These are phyloP conservation scores for Fusarium miscanthi DNA, from an alignment of 2,329 filamentous ascomycete species.

Conservation along the genomic window DNA sequence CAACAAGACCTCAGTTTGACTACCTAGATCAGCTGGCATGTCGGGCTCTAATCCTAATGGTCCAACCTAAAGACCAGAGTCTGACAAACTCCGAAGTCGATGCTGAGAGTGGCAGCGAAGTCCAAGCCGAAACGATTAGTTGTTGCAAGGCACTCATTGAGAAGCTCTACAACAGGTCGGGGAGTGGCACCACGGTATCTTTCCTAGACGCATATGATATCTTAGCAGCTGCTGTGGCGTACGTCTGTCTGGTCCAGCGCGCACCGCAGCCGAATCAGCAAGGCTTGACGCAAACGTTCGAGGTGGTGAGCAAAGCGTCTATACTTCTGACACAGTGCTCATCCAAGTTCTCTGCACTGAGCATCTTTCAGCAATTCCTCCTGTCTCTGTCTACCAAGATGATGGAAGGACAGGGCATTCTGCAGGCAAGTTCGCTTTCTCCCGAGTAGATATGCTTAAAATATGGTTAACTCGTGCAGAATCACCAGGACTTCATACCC, in stretches of 20 bases:
- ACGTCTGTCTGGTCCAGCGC: background rate
- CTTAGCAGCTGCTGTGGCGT: slow-evolving; percentile 10
- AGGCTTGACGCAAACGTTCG: slow-evolving; percentile 12
- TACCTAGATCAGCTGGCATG: slow-evolving; percentile 17
- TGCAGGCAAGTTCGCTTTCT: background rate
- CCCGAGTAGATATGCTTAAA: background rate
- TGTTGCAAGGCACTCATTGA: slow-evolving; percentile 20
- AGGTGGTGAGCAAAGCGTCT: slow-evolving; percentile 25
- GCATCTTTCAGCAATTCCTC: slow-evolving; percentile 17
- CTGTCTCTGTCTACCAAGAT: slow-evolving; percentile 2
- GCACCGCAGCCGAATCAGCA: background rate
- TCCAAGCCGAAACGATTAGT: background rate
- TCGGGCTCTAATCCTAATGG: slow-evolving; percentile 2
- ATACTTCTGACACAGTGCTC: slow-evolving; percentile 18
- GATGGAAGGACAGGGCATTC: background rate
- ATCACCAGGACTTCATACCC: background rate
- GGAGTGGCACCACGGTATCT: background rate
- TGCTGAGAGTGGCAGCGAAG: background rate
- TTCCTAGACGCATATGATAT: slow-evolving; percentile 27
- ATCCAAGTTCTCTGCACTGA: slow-evolving; percentile 6
- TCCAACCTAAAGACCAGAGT: rapidly evolving
- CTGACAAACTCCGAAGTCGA: background rate
- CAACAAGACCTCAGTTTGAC: background rate
- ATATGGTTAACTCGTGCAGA: background rate
- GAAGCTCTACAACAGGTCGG: background rate